Evolutionary conservation across 2,329 filamentous ascomycete species (phyloP), one percentile per base, ranked within the genome.

Genomic region (Cryphonectria parasitica): DNA sequence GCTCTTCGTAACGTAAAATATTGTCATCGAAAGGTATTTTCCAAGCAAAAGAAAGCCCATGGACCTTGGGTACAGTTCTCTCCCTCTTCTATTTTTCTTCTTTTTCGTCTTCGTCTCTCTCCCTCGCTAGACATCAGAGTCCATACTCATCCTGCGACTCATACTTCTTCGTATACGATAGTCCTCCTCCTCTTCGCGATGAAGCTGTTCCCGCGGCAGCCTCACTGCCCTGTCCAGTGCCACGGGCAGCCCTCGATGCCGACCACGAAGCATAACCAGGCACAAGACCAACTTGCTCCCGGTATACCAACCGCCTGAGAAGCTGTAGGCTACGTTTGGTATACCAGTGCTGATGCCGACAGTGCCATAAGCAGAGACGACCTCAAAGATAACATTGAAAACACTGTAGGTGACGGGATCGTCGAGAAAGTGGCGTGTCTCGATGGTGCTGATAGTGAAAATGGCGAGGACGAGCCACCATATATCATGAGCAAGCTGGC

Each of bases 401-500:
- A 88, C 86, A 39, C 84, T 86, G 76, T 84, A 88, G 49, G 76
- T 84, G n/a, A 81, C 79, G 0, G 87, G 87, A 69, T 89, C 84
- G 25, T 78, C 76, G 1, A 83, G 78, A 71, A 88, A 89, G 69
- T 88, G 83, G 13, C 80, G 79, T 0, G 86, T 86, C 76, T 91
- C 89, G 64, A 89, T 87, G 69, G 86, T 86, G 39, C 84, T 82
- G 71, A 91, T 89, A 36, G 88, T 79, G n/a, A 90, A 81, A 6
- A 89, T 84, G 0, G 88, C 88, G 0, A 90, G 77, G 1, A 88
- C 85, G 19, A 91, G 83, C 83, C 86, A 90, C 89, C 89, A 91
- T 15, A 91, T 80, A 74, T 91, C 89, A 76, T 91, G 89, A 11
- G 87, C 86, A 2, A 91, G 82, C 75, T 91, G 89, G 22, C 85